Conservation (phyloP, 1,139 yeast genomes). For the Zygoascus hellenicus region DNA sequence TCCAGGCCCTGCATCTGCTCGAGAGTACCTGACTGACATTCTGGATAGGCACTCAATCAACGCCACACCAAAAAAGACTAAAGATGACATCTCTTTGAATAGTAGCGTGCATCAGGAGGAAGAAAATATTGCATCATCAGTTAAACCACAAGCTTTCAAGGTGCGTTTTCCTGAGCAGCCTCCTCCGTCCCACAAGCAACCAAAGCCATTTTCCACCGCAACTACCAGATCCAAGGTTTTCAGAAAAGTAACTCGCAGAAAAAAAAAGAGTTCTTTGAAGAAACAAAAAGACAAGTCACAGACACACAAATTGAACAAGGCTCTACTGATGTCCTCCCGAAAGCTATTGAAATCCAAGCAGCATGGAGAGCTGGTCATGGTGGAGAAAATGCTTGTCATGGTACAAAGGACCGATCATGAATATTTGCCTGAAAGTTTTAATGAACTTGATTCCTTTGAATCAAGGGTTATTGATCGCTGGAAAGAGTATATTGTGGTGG, state of each 20-base stretch:
- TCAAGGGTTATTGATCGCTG: slow-evolving; percentile 63
- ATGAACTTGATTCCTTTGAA: slow-evolving; percentile 47
- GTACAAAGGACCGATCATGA: slow-evolving; percentile 40
- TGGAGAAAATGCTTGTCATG: slow-evolving; percentile 62
- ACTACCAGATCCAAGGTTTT: not conserved
- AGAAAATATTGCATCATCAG: too few species aligned
- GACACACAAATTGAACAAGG: not conserved
- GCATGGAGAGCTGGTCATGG: slow-evolving; percentile 58
- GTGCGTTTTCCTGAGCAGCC: not conserved
- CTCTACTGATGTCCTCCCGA: slow-evolving; percentile 14
- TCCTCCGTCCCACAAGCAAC: not conserved
- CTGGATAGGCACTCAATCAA: slow-evolving; percentile 11
- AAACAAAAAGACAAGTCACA: not conserved
- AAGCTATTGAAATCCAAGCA: slow-evolving; percentile 21
- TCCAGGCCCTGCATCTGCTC: slow-evolving; percentile 8
- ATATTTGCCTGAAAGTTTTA: slow-evolving; percentile 31
- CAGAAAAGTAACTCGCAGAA: not conserved
- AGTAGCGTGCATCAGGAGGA: too few species aligned
- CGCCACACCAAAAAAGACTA: not conserved
- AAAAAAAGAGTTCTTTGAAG: not conserved
- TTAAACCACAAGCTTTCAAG: not conserved
- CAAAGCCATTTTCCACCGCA: not conserved
- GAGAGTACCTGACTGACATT: slow-evolving; percentile 15
- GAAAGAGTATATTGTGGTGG: slow-evolving; percentile 67
- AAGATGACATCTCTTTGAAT: not conserved